Percentiles rank a stretch among this genome's conserved stretches.
Conservation (phyloP, 2,329 filamentous ascomycete genomes). For the Aspergillus tubingensis region DNA sequence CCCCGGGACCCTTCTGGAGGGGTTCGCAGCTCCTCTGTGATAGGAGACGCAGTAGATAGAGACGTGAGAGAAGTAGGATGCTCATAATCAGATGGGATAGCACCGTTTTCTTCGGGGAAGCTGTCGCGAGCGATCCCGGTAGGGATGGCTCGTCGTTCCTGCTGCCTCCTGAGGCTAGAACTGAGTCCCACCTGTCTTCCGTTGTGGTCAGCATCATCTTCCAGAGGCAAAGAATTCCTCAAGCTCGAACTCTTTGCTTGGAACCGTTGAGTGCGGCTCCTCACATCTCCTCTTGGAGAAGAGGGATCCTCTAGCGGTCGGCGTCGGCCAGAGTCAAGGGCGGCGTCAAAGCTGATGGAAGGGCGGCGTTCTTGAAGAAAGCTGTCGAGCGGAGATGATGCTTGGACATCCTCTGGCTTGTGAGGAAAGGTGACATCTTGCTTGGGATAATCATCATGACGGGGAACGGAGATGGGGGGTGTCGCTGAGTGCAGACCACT, state of each 20-base stretch:
- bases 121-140: slow-evolving; percentile 29
- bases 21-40: slow-evolving; percentile 44
- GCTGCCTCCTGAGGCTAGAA: slow-evolving; percentile 25
- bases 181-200: slow-evolving; percentile 21
- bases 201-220: slow-evolving; percentile 27
- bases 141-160: slow-evolving; percentile 29
- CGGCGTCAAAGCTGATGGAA: slow-evolving; percentile 47
- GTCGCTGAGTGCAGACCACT: slow-evolving; percentile 45
- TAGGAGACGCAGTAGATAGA: slow-evolving; percentile 45
- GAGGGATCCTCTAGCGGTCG: slow-evolving; percentile 44
- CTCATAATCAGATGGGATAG: slow-evolving; percentile 34
- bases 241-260: slow-evolving; percentile 38
- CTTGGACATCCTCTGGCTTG: slow-evolving; percentile 39
- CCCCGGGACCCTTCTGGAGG: slow-evolving; percentile 42
- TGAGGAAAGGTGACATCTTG: slow-evolving; percentile 36
- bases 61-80: slow-evolving; percentile 48
- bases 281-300: slow-evolving; percentile 34
- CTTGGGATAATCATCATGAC: slow-evolving; percentile 34
- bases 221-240: slow-evolving; percentile 39
- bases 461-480: slow-evolving; percentile 49
- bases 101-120: slow-evolving; percentile 17
- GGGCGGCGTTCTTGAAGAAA: slow-evolving; percentile 44
- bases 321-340: slow-evolving; percentile 42
- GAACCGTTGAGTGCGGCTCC: slow-evolving; percentile 28
- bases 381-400: slow-evolving; percentile 42